These are phyloP conservation scores for Planoprotostelium fungivorum DNA, from an alignment of 78 protist species.

Conservation along the genomic window DNA sequence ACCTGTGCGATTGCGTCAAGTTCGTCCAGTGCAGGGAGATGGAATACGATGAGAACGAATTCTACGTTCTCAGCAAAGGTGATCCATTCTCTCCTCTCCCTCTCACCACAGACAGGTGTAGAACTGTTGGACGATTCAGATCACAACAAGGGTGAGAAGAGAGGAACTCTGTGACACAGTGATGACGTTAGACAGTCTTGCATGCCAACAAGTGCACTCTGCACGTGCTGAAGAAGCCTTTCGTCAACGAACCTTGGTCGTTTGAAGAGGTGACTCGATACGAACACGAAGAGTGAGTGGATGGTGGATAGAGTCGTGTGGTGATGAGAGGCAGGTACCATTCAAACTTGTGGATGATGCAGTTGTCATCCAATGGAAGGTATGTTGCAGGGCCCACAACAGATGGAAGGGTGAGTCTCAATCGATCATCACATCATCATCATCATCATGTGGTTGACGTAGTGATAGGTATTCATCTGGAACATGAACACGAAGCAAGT, in stretches of 20 bases:
- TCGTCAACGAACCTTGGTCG: neutral
- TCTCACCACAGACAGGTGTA: neutral
- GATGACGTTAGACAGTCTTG: neutral
- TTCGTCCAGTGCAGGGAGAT: neutral
- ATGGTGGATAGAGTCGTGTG: neutral
- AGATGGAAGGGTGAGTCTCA: neutral
- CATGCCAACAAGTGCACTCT: neutral
- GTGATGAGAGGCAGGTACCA: neutral
- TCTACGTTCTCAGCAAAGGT: neutral
- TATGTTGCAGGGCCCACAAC: neutral
- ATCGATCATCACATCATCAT: too few species aligned
- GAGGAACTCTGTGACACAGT: too few species aligned
- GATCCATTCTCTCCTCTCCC: neutral
- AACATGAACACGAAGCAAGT: neutral
- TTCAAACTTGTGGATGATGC: neutral
- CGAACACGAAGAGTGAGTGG: neutral
- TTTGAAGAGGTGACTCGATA: neutral
- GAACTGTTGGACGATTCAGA: neutral
- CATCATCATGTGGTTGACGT: neutral
- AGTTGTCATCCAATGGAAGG: neutral
- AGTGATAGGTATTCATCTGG: neutral
- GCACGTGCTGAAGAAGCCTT: neutral
- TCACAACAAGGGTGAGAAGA: neutral
- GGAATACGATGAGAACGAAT: neutral
- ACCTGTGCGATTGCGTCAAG: neutral